Conservation (phyloP, 495 filamentous ascomycete species). For the Penicillium chermesinum region DNA sequence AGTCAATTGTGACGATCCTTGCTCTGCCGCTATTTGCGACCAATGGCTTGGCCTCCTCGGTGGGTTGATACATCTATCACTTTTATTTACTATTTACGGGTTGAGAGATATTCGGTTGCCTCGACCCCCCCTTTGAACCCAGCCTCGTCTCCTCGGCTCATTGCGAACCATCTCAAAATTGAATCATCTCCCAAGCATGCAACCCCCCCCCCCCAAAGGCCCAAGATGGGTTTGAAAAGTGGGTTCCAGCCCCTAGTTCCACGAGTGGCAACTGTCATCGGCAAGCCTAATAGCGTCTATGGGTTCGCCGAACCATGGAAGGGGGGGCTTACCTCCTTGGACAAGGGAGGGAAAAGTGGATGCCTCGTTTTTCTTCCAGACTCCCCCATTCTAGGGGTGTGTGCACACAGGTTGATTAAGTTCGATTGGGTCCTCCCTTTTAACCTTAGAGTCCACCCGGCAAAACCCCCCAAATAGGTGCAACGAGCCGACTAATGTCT, state of each 20-base stretch:
- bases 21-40: conserved; percentile 7
- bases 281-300: conserved; percentile 21
- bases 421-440: conserved; percentile 1
- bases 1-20: neutral
- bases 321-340: conserved; percentile 1
- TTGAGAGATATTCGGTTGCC: neutral
- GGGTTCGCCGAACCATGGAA: conserved; percentile 14
- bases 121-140: neutral
- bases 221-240: neutral
- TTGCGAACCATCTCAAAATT: neutral
- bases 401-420: too few relatives aligned
- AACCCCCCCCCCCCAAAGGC: neutral
- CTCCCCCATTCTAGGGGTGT: conserved; percentile 7
- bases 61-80: neutral
- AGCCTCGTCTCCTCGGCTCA: neutral
- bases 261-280: conserved; percentile 23
- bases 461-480: conserved; percentile 4
- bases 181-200: neutral
- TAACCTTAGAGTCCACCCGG: neutral
- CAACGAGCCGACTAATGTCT: conserved; percentile 16
- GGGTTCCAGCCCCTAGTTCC: too few relatives aligned
- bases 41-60: conserved; percentile 2
- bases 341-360: conserved; percentile 1
- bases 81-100: neutral
- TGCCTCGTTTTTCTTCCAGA: conserved; percentile 1